These are phyloP conservation scores for Amanita muscaria DNA, from an alignment of 768 basidiomycete genomes.

Conservation along the genomic window DNA sequence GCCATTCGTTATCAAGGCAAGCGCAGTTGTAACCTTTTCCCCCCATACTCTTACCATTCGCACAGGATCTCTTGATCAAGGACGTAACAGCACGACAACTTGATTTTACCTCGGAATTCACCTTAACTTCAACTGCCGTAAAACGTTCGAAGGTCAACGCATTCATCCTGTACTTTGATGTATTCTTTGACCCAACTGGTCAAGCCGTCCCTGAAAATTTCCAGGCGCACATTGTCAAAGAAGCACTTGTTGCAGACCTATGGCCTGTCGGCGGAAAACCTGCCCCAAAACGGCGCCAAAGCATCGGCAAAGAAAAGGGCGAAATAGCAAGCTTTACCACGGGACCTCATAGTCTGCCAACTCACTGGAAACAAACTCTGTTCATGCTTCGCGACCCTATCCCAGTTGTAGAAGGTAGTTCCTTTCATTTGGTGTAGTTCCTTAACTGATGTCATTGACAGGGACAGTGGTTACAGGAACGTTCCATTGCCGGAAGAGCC, in stretches of 20 bases:
- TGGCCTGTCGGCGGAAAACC: slow-evolving; percentile 71
- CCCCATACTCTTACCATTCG: not conserved
- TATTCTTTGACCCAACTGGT: slow-evolving; percentile 69
- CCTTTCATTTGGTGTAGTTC: not conserved
- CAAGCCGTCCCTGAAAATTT: slow-evolving; percentile 42
- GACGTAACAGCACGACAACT: slow-evolving; percentile 61
- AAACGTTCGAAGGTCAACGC: slow-evolving; percentile 62
- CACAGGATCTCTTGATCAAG: slow-evolving; percentile 68
- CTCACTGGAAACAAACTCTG: slow-evolving; percentile 95
- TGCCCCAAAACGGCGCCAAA: slow-evolving; percentile 50
- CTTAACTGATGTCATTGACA: slow-evolving; percentile 20
- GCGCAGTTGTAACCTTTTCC: slow-evolving; percentile 9
- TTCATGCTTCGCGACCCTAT: slow-evolving; percentile 82
- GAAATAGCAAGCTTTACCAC: slow-evolving; percentile 79
- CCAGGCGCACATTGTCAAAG: slow-evolving; percentile 46
- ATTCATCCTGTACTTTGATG: slow-evolving; percentile 91
- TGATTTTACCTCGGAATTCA: slow-evolving; percentile 73
- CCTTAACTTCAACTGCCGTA: slow-evolving; percentile 52
- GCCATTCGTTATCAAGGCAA: slow-evolving; percentile 60
- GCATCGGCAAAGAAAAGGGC: slow-evolving; percentile 39
- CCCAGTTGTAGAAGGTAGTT: slow-evolving; percentile 61
- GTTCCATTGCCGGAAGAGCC: slow-evolving; percentile 80
- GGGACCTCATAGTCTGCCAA: slow-evolving; percentile 76
- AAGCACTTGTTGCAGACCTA: slow-evolving; percentile 63
- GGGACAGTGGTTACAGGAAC: slow-evolving; percentile 68